These are phyloP conservation scores for Fusarium sp. DNA, from an alignment of 2,329 filamentous ascomycete genomes.

Conservation along the genomic window DNA sequence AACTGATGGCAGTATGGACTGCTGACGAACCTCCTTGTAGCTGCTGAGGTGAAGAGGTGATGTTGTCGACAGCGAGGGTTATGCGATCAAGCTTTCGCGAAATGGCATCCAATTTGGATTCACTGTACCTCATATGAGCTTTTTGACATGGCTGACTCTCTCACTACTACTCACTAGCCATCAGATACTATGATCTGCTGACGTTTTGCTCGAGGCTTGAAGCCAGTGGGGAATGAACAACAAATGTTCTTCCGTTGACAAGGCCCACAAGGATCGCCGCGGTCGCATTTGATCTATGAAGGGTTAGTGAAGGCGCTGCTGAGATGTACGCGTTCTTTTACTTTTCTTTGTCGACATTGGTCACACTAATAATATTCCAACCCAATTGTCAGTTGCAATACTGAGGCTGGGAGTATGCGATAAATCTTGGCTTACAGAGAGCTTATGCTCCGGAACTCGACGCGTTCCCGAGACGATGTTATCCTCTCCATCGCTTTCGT, in stretches of 20 bases:
- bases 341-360: constrained; percentile 13
- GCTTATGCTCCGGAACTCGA: constrained; percentile 11
- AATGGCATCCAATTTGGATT: constrained; percentile 7
- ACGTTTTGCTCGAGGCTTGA: constrained; percentile 6
- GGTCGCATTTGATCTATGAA: constrained; percentile 11
- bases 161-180: not conserved
- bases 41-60: not conserved
- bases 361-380: not conserved
- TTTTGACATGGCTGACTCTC: accelerated
- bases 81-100: constrained; percentile 11
- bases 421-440: not conserved
- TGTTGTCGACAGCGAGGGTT: constrained; percentile 6
- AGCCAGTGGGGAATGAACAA: constrained; percentile 11
- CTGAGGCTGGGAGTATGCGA: not conserved
- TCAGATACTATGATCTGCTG: not conserved
- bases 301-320: not conserved
- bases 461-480: not conserved
- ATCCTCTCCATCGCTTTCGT: constrained; percentile 8
- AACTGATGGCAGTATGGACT: not conserved
- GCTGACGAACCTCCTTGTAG: not conserved
- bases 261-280: constrained; percentile 6
- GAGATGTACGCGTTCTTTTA: accelerated
- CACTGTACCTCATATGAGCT: not conserved
- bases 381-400: not conserved
- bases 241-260: constrained; percentile 4